These are phyloP conservation scores for Collybia sp. DNA, from an alignment of 768 basidiomycete species.

Conservation along the genomic window DNA sequence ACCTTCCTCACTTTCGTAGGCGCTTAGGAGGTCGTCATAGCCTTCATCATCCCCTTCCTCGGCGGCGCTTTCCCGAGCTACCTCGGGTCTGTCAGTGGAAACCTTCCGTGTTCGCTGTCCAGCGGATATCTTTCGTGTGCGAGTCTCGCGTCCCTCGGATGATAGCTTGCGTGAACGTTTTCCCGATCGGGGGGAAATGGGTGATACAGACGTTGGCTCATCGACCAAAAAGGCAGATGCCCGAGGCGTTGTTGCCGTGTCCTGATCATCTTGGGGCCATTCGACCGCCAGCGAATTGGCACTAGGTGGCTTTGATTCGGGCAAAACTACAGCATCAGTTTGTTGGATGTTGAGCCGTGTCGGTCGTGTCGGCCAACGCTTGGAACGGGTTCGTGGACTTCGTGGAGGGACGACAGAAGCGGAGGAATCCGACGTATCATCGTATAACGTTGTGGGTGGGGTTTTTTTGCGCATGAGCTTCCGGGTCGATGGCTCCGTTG, in stretches of 20 bases:
- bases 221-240: slow-evolving; percentile 42
- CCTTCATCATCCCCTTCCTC: slow-evolving; percentile 78
- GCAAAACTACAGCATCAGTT: slow-evolving; percentile 8
- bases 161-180: slow-evolving; percentile 38
- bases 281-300: slow-evolving; percentile 48
- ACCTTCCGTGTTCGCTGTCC: slow-evolving; percentile 40
- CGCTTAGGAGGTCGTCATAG: slow-evolving; percentile 73
- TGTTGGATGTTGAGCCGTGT: slow-evolving; percentile 44
- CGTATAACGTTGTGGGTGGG: slow-evolving; percentile 12
- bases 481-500: slow-evolving; percentile 19
- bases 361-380: slow-evolving; percentile 42
- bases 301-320: slow-evolving; percentile 34
- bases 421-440: slow-evolving; percentile 53
- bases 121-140: slow-evolving; percentile 40
- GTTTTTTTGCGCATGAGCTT: slow-evolving; percentile 34
- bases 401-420: slow-evolving; percentile 26
- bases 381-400: slow-evolving; percentile 46
- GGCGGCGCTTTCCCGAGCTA: slow-evolving; percentile 52
- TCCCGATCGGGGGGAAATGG: slow-evolving; percentile 20
- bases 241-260: slow-evolving; percentile 52
- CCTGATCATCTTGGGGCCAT: slow-evolving; percentile 46
- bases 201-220: slow-evolving; percentile 22
- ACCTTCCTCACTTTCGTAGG: slow-evolving; percentile 75
- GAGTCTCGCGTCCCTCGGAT: slow-evolving; percentile 27
- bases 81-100: slow-evolving; percentile 38